Evolutionary conservation across 73 alveolate genomes (phyloP), one percentile per base, ranked within the genome.

Genomic region (Blepharisma stoltei): DNA sequence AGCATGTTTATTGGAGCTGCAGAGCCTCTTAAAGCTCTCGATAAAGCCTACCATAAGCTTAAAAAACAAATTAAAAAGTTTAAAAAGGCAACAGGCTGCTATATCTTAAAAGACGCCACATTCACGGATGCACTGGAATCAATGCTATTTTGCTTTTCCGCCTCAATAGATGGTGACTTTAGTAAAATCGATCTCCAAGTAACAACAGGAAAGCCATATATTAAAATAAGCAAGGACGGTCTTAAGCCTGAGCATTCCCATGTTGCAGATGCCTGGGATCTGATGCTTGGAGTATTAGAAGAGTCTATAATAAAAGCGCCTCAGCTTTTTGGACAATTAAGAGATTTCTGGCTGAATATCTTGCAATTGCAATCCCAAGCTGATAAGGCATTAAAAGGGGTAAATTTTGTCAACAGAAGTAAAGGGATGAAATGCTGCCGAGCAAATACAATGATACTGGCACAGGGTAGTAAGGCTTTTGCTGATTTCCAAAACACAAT

Each of bases 81-180:
- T 14, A n/a, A 38, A 20, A 60, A 38, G 5, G 18, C 46, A 25
- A 60, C 73, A 14, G 46, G 23, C 46, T n/a, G 46, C 11, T 5
- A 60, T 25, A n/a, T 60, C 11, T 11, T 60, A 9, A 60, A 14
- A 14, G 46, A 25, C 46, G 14, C 46, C 73, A 60, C 73, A 60
- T 25, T 60, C 11, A 38, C 0, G 2, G 73, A 60, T 25, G 14
- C 73, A 14, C 0, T 60, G 46, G 23, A n/a, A 18, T 1, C 73
- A n/a, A 14, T 60, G 45, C 0, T 60, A 0, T 60, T 1, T 38
- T n/a, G 73, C 37, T 25, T 60, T 2, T 60, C 73, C 2, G 73
- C 49, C n/a, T n/a, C 14, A 18, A 60, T 47, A 14, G 46, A 60
- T 60, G 73, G 73, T 9, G 73, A 60, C 73, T 60, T 60, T 0